Base-by-base conservation (phyloP, 2,329 filamentous ascomycete genomes). In the Dothideomycetes sp. region DNA sequence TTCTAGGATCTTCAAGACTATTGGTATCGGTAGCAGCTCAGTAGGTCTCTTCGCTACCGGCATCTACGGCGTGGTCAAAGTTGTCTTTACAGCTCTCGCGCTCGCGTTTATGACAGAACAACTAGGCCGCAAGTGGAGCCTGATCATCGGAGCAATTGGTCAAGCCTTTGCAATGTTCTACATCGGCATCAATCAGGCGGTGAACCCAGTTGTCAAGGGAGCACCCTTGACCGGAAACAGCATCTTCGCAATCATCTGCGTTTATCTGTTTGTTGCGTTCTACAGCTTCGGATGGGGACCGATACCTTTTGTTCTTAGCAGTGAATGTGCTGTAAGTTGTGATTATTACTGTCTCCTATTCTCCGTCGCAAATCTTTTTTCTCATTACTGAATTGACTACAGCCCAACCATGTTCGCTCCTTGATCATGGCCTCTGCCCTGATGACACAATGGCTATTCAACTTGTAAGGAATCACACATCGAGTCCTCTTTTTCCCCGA, bases 191-290 rank as follows among this genome's bases (percentile, higher is more conserved):
- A 33, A 41, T 18, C 37, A 28, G 27, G 53, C 53, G 17, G 46
- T 55, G 13, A 64, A 72, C 45, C 75, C 76, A 0, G 78, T 78
- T 0, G 54, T 73, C 2, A 50, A 57, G 4, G 74, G 70, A 5
- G 52, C 64, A 2, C 52, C 65, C 4, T 75, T 82, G 15, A 73
- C 78, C 2, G 65, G 75, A 0, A 77, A 80, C 9, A 80, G 80
- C 32, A 62, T 60, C 33, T 65, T 72, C 34, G 63, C 66, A 7
- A 70, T 73, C 54, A 62, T 72, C 37, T 72, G 69, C 53, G 65
- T 73, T 4, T 71, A 71, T 45, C 54, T 67, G 5, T 68, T 66
- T 38, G 65, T 67, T 6, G 62, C 67, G 8, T 67, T 67, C 49
- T 68, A 66, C 53, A 62, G 57, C 2, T 65, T 67, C 39, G 64